These are phyloP conservation scores for Picochlorum costavermella DNA, from an alignment of 139 green algal genomes.

Conservation along the genomic window DNA sequence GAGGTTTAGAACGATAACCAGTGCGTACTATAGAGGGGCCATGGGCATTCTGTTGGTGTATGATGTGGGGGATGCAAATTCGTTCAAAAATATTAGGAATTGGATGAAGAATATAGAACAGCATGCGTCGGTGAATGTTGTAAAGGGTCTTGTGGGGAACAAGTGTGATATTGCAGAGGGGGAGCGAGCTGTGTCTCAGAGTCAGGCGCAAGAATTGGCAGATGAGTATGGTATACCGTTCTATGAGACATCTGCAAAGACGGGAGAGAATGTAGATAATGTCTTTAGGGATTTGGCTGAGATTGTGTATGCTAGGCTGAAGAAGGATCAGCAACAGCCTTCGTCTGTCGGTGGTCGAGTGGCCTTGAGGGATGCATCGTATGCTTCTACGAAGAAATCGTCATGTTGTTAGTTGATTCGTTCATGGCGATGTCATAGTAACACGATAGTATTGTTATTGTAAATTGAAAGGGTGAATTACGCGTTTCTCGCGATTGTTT, in stretches of 20 bases:
- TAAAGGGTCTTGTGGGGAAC: slow-evolving; percentile 94
- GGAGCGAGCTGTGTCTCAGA: slow-evolving; percentile 68
- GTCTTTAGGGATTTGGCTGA: slow-evolving; percentile 35
- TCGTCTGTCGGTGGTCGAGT: too few relatives aligned
- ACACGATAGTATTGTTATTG: too few relatives aligned
- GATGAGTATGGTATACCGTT: slow-evolving; percentile 87
- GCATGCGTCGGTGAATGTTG: slow-evolving; percentile 89
- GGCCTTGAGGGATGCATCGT: too few relatives aligned
- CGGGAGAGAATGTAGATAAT: slow-evolving; percentile 71
- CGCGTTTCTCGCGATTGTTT: too few relatives aligned
- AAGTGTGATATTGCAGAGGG: slow-evolving; percentile 88
- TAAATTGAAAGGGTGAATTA: too few relatives aligned
- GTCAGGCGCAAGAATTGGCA: slow-evolving; percentile 71
- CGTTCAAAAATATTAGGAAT: slow-evolving; percentile 95
- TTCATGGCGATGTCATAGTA: too few relatives aligned
- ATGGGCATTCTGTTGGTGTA: slow-evolving; percentile 97
- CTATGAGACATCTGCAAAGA: slow-evolving; percentile 88
- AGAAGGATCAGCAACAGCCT: background rate
- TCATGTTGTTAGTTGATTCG: too few relatives aligned
- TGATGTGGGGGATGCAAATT: slow-evolving; percentile 89
- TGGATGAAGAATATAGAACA: slow-evolving; percentile 99
- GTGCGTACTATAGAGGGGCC: slow-evolving; percentile 92
- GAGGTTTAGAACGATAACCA: slow-evolving; percentile 95
- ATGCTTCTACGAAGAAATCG: too few relatives aligned
- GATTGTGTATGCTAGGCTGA: slow-evolving; percentile 17